Base-by-base conservation (phyloP, 352 stramenopile genomes). In the Phytophthora rubi region DNA sequence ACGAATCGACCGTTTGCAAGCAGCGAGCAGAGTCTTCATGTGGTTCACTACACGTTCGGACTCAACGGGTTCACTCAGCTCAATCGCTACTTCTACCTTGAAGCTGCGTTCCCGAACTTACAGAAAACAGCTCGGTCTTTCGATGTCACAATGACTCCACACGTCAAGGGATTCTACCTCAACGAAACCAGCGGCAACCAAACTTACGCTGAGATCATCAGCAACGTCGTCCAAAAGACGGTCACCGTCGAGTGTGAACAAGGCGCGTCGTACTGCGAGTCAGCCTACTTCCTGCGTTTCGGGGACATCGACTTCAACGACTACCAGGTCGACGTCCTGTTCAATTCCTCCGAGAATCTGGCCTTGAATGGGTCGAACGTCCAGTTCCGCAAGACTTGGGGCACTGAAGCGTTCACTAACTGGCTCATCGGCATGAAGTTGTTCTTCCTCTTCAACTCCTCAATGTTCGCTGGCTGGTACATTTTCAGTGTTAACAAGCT, bases 51-150 rank as follows among this genome's bases (percentile, higher is more conserved):
- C 55, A 77, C 80, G 44, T 90, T 90, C 52, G 76, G 67, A 5
- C 62, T 90, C n/a, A 80, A 88, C 33, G 77, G 75, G 1, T 73
- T 90, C 44, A 71, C 71, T 18, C 78, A 85, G 37, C 72, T 57
- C n/a, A 87, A 85, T 35, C 80, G 80, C 21, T 90, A 90, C 69
- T 90, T 90, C 51, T 90, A 90, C 62, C 58, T 90, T 10, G 68
- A 82, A 21, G 77, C 82, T 12, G 45, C 74, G 8, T 87, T 90
- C 49, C 78, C 78, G 13, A 90, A 88, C 47, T 30, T 71, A 15
- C 65, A 80, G 59, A 68, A 59, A 7, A 64, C 62, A 6, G 45
- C 55, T 23, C 73, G 80, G 23, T 79, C 63, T 7, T 87, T 90
- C 28, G 61, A 77, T 3, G 80, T 90, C 47, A 88, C 80, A 0